Conservation (phyloP, 1,139 yeast genomes). For the Debaryomycetaceae sp. region DNA sequence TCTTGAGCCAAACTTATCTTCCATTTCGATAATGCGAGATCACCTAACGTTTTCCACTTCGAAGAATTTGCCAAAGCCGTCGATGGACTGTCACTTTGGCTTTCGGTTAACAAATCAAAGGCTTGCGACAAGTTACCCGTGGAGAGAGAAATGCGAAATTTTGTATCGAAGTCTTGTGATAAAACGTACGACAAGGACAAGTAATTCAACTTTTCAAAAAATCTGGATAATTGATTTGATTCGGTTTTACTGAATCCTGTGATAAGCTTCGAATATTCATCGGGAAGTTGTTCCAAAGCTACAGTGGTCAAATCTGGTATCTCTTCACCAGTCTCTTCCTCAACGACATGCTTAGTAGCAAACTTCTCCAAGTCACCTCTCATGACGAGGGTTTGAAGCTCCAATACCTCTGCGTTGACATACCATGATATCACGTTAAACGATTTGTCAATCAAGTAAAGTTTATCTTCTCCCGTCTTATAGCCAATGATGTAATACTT, state of each 20-base stretch:
- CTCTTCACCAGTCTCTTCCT: constrained; percentile 39
- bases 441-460: constrained; percentile 88
- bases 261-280: constrained; percentile 42
- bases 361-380: constrained; percentile 78
- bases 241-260: constrained; percentile 62
- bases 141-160: constrained; percentile 69
- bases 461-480: constrained; percentile 76
- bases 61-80: constrained; percentile 31
- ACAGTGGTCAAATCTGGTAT: constrained; percentile 50
- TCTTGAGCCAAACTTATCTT: constrained; percentile 77
- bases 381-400: constrained; percentile 91
- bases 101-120: constrained; percentile 57
- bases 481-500: constrained; percentile 86
- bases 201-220: constrained; percentile 89
- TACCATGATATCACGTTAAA: constrained; percentile 79
- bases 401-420: constrained; percentile 80
- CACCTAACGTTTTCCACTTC: constrained; percentile 93
- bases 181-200: constrained; percentile 77
- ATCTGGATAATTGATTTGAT: constrained; percentile 78
- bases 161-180: constrained; percentile 82
- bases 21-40: constrained; percentile 75
- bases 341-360: constrained; percentile 27
- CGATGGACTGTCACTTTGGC: constrained; percentile 49
- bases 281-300: constrained; percentile 62
- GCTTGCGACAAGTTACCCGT: constrained; percentile 72